phyloP scores from a whole-genome alignment of 495 filamentous ascomycete species.

The Lepidopterella palustris region DNA sequence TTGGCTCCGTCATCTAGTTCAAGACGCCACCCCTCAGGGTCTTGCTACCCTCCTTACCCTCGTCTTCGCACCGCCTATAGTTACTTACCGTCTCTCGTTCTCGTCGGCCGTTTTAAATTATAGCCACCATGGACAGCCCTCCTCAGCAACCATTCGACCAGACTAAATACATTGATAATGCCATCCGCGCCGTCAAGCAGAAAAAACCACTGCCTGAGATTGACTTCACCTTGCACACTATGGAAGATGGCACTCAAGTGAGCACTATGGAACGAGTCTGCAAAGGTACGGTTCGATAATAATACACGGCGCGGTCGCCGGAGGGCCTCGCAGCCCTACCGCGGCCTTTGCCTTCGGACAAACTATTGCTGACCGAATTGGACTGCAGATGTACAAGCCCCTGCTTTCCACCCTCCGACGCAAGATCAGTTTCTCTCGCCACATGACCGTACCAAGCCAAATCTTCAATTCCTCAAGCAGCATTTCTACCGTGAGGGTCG shows the following conservation, averaged over 20 bases:
- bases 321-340: background rate
- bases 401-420: conserved; percentile 81
- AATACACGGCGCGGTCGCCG: background rate
- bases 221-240: conserved; percentile 93
- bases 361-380: conserved; percentile 20
- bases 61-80: background rate
- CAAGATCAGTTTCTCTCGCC: conserved; percentile 75
- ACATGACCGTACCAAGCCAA: conserved; percentile 78
- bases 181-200: conserved; percentile 69
- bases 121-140: conserved; percentile 21
- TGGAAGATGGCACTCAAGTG: conserved; percentile 94
- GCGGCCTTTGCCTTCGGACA: background rate
- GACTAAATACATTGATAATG: conserved; percentile 38
- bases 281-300: conserved; percentile 63
- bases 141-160: conserved; percentile 23
- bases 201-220: conserved; percentile 96
- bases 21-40: conserved; percentile 1
- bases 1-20: conserved; percentile 1
- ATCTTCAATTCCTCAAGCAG: conserved; percentile 91
- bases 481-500: conserved; percentile 97
- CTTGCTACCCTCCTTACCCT: conserved; percentile 1
- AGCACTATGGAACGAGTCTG: conserved; percentile 92
- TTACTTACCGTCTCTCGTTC: background rate
- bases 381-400: conserved; percentile 83
- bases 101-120: background rate